Percentiles rank a stretch among this genome's conserved stretches.
Evolutionary conservation across 2,329 filamentous ascomycete species (phyloP).

Genomic region (Massarina eburnea): DNA sequence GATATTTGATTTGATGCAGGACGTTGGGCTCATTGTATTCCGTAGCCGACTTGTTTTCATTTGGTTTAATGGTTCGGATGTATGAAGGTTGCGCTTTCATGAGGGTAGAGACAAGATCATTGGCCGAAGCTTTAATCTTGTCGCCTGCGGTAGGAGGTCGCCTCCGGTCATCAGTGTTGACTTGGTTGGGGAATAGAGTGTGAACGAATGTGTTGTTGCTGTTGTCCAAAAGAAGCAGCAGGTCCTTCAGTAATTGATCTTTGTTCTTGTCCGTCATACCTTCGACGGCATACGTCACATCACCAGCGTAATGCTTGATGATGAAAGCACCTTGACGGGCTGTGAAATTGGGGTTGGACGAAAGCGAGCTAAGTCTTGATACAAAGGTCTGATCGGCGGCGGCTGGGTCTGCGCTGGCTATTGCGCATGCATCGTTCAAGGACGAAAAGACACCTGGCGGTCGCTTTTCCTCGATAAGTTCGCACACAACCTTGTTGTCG

Average conservation of each 20-base stretch:
- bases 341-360: slow-evolving; percentile 83
- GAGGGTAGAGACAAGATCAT: slow-evolving; percentile 88
- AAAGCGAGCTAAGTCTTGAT: slow-evolving; percentile 86
- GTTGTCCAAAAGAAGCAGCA: slow-evolving; percentile 81
- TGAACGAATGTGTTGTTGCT: slow-evolving; percentile 87
- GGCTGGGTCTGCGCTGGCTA: slow-evolving; percentile 92
- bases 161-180: slow-evolving; percentile 94
- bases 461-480: slow-evolving; percentile 88
- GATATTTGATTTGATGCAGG: slow-evolving; percentile 97
- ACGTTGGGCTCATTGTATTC: slow-evolving; percentile 94
- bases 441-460: slow-evolving; percentile 93
- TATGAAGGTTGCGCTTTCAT: slow-evolving; percentile 98
- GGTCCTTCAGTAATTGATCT: slow-evolving; percentile 91
- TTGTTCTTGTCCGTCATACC: slow-evolving; percentile 99
- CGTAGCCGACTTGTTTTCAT: slow-evolving; percentile 94
- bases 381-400: slow-evolving; percentile 97
- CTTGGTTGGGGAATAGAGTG: slow-evolving; percentile 84
- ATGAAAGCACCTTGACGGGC: slow-evolving; percentile 95
- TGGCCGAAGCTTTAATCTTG: slow-evolving; percentile 92
- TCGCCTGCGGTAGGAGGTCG: slow-evolving; percentile 93
- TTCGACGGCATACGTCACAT: slow-evolving; percentile 90
- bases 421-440: slow-evolving; percentile 96
- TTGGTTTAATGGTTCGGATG: slow-evolving; percentile 98
- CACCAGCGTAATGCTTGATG: slow-evolving; percentile 97
- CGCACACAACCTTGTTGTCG: slow-evolving; percentile 98